Conservation (phyloP, 1,284 basidiomycete genomes). For the Irpex rosettiformis region DNA sequence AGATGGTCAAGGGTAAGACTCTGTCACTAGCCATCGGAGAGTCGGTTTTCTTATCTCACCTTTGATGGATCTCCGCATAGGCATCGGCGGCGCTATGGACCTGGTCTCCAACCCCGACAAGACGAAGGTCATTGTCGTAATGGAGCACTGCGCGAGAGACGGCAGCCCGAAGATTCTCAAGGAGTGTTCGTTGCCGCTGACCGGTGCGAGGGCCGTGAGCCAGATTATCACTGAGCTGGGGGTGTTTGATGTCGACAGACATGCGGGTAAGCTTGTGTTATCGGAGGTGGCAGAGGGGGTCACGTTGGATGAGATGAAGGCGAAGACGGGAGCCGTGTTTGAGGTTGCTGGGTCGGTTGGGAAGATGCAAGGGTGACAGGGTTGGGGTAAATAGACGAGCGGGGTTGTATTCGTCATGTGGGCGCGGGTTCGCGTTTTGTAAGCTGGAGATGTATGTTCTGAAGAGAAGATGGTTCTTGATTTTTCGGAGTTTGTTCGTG, state of each 20-base stretch:
- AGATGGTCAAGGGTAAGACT: slow-evolving; percentile 76
- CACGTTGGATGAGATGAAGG: slow-evolving; percentile 79
- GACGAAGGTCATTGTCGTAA: slow-evolving; percentile 86
- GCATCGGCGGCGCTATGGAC: slow-evolving; percentile 97
- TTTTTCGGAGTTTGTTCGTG: background rate
- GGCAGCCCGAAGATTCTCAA: slow-evolving; percentile 88
- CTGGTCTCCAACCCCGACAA: slow-evolving; percentile 92
- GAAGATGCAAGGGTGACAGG: slow-evolving; percentile 17
- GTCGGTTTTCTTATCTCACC: background rate
- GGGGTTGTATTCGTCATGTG: no score
- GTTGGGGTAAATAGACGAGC: no score
- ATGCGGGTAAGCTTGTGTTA: slow-evolving; percentile 70
- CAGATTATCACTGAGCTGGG: slow-evolving; percentile 93
- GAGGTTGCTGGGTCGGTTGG: slow-evolving; percentile 39
- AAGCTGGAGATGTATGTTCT: background rate
- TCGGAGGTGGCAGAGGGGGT: slow-evolving; percentile 84
- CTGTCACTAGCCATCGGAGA: background rate
- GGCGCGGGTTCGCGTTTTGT: background rate
- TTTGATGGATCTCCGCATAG: slow-evolving; percentile 32
- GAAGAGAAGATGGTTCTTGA: background rate
- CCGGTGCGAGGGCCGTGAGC: slow-evolving; percentile 84
- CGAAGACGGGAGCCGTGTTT: slow-evolving; percentile 87
- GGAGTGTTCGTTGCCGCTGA: slow-evolving; percentile 83
- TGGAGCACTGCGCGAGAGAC: slow-evolving; percentile 91
- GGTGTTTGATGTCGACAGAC: slow-evolving; percentile 87